Evolutionary conservation across 352 stramenopile genomes (phyloP), one percentile per base, ranked within the genome.

Genomic region (Pythium scleroteichum): DNA sequence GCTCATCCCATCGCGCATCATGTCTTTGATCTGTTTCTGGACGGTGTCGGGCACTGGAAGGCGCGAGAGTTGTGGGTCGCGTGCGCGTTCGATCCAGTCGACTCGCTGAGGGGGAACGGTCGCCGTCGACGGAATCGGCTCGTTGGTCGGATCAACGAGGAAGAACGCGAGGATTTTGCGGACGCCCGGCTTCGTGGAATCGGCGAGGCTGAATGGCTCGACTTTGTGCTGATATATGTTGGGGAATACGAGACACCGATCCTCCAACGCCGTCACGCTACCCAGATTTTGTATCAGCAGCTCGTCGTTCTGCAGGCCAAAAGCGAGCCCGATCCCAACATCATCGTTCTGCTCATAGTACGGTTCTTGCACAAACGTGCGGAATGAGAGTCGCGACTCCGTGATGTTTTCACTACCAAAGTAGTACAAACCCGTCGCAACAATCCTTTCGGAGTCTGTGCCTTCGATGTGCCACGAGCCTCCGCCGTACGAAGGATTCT

Each of bases 161-260:
- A 35, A 41, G 39, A 79, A 79, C 32, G 64, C 61, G 12, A 79
- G 32, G 26, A 79, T 74, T 55, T 76, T 76, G 23, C 59, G 68
- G 1, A 63, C 53, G 6, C 68, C 64, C 1, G 54, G 54, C 48
- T 63, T 58, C 0, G 59, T 66, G 2, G 33, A 20, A 38, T 79
- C 71, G 0, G n/a, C 62, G 0, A 76, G 40, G 17, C 56, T 9
- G 41, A 76, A 76, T 17, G 71, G 64, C 19, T 66, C 62, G 17
- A 75, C 63, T 22, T 53, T 19, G 52, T 78, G 64, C 40, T 76
- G 64, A 3, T 68, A 48, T 3, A 39, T 66, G 49, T 76, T 79
- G 27, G 65, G 58, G 9, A 74, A 76, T 5, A 68, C 71, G 6
- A 80, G 23, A 27, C 59, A 64, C 1, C 69, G 62, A 4, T 64